These are phyloP conservation scores for Exophiala xenobiotica DNA, from an alignment of 2,329 filamentous ascomycete genomes.

Conservation along the genomic window DNA sequence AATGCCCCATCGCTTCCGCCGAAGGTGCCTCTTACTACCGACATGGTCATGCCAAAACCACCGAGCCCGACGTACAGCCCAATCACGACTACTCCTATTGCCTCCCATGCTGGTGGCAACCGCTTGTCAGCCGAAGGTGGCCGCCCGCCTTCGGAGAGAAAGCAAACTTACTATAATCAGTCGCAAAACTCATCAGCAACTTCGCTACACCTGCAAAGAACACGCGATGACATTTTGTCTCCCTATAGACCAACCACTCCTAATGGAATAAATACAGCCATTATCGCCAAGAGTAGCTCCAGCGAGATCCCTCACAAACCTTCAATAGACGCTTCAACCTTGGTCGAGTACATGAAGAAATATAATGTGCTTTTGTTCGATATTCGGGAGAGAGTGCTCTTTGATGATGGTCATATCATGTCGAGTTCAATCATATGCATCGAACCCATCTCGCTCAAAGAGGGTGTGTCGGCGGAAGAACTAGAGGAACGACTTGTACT, in stretches of 20 bases:
- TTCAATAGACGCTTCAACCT: slow-evolving; percentile 66
- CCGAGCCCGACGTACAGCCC: slow-evolving; percentile 52
- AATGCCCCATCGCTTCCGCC: slow-evolving; percentile 39
- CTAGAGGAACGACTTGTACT: slow-evolving; percentile 53
- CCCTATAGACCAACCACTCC: slow-evolving; percentile 47
- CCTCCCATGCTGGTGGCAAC: slow-evolving; percentile 40
- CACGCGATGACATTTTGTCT: slow-evolving; percentile 37
- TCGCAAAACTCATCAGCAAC: slow-evolving; percentile 37
- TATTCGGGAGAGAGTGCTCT: slow-evolving; percentile 74
- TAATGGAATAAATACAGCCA: slow-evolving; percentile 40
- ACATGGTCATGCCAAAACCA: slow-evolving; percentile 45
- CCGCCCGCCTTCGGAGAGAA: slow-evolving; percentile 34
- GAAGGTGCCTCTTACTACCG: slow-evolving; percentile 40
- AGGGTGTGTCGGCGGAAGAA: slow-evolving; percentile 64
- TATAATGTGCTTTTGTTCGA: slow-evolving; percentile 80
- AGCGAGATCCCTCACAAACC: slow-evolving; percentile 54
- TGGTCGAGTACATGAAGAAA: slow-evolving; percentile 67
- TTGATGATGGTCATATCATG: slow-evolving; percentile 86
- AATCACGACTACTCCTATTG: slow-evolving; percentile 42
- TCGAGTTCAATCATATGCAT: slow-evolving; percentile 82
- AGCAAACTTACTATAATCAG: slow-evolving; percentile 36
- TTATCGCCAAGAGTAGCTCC: slow-evolving; percentile 44
- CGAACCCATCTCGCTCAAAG: slow-evolving; percentile 74
- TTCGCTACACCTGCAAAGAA: slow-evolving; percentile 38
- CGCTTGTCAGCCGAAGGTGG: slow-evolving; percentile 43